phyloP scores from a whole-genome alignment of 768 basidiomycete genomes.

The Xerocomellus chrysenteron region DNA sequence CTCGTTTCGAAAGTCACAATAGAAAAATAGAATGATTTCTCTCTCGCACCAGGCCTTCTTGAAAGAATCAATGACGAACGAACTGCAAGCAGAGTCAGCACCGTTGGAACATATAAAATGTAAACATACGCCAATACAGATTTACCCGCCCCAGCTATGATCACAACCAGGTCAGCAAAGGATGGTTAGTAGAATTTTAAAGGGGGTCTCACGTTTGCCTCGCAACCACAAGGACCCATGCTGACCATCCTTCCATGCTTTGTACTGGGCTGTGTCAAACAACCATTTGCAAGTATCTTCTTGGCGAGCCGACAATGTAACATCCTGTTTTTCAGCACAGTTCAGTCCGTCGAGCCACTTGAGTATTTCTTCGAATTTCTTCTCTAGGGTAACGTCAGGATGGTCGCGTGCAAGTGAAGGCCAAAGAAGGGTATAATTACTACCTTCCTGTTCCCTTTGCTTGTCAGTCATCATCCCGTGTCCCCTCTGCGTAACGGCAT shows the following conservation, averaged over 20 bases:
- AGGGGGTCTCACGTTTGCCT: neutral
- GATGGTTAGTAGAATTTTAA: too few species aligned
- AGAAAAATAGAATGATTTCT: neutral
- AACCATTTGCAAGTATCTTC: conserved; percentile 3
- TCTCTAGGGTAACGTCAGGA: neutral
- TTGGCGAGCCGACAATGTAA: neutral
- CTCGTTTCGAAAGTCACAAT: conserved; percentile 1
- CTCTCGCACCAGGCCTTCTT: neutral
- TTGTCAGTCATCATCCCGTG: neutral
- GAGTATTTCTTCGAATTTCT: neutral
- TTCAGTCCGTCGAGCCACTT: conserved; percentile 3
- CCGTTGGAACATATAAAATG: neutral
- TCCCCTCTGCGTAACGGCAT: neutral
- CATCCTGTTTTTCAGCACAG: conserved; percentile 4
- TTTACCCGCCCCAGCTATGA: conserved; percentile 6
- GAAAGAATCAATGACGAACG: conserved; percentile 1
- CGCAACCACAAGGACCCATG: neutral
- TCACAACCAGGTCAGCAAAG: neutral
- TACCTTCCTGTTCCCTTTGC: neutral
- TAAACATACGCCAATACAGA: conserved; percentile 8
- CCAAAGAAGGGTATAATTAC: too few species aligned
- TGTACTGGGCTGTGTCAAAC: conserved; percentile 1
- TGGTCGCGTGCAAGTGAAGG: too few species aligned
- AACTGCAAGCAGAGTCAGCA: neutral
- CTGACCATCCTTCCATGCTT: neutral